These are phyloP conservation scores for Strigomonas galati DNA, from an alignment of 208 protist species.

Conservation along the genomic window DNA sequence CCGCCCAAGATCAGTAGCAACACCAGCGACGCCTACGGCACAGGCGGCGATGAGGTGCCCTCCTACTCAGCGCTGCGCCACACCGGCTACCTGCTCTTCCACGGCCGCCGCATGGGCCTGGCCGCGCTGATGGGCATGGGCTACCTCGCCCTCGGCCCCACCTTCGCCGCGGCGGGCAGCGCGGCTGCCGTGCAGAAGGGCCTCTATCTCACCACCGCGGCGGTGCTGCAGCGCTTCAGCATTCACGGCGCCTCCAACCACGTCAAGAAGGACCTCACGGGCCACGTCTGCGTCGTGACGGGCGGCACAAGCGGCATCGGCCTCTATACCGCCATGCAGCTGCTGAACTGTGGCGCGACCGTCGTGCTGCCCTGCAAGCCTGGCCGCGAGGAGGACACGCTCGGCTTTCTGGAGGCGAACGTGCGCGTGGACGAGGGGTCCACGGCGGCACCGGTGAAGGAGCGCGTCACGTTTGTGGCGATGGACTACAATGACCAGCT, in stretches of 20 bases:
- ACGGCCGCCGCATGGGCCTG: slow-evolving; percentile 67
- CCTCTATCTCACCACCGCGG: slow-evolving; percentile 40
- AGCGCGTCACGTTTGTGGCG: slow-evolving; percentile 52
- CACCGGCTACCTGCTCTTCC: slow-evolving; percentile 52
- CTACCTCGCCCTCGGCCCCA: slow-evolving; percentile 29
- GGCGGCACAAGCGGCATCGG: slow-evolving; percentile 79
- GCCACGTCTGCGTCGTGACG: slow-evolving; percentile 64
- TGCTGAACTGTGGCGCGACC: slow-evolving; percentile 59
- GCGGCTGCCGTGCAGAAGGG: slow-evolving; percentile 27
- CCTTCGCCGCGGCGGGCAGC: slow-evolving; percentile 19
- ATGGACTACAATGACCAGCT: slow-evolving; percentile 69
- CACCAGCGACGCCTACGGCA: slow-evolving; percentile 54
- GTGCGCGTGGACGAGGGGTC: not conserved
- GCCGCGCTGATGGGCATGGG: slow-evolving; percentile 41
- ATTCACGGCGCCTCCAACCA: slow-evolving; percentile 54
- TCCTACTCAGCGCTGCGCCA: slow-evolving; percentile 47
- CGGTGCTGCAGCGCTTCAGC: slow-evolving; percentile 57
- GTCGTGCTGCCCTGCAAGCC: slow-evolving; percentile 53
- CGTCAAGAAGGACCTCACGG: slow-evolving; percentile 50
- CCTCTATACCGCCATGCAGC: slow-evolving; percentile 65
- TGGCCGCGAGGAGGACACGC: slow-evolving; percentile 45
- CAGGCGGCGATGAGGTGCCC: slow-evolving; percentile 44
- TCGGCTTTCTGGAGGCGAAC: slow-evolving; percentile 27
- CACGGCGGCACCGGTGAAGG: slow-evolving; percentile 20
- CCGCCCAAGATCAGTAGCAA: slow-evolving; percentile 59